phyloP scores from a whole-genome alignment of 140 eudicot species.

The Anethum foeniculum region DNA sequence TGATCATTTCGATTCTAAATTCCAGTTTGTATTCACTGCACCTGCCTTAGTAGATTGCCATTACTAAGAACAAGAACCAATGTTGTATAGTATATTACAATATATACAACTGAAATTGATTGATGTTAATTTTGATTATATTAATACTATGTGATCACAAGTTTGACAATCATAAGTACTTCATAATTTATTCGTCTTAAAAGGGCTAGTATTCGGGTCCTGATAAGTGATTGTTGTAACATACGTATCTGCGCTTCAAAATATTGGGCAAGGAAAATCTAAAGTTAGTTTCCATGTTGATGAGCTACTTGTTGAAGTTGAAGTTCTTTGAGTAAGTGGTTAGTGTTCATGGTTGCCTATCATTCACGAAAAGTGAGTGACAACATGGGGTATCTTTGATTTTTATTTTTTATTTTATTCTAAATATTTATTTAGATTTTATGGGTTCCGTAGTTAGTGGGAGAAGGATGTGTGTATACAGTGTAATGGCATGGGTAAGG shows the following conservation, averaged over 20 bases:
- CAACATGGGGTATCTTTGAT: slow-evolving; percentile 31
- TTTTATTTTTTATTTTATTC: background rate
- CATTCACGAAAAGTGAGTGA: slow-evolving; percentile 95
- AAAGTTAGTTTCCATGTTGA: slow-evolving; percentile 15
- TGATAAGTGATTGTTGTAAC: no score
- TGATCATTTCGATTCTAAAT: slow-evolving; percentile 21
- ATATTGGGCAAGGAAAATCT: background rate
- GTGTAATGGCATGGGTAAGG: slow-evolving; percentile 12
- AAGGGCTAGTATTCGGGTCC: no score
- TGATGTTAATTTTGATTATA: slow-evolving; percentile 24
- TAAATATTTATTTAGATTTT: background rate
- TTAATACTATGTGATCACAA: background rate
- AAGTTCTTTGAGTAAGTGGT: slow-evolving; percentile 81
- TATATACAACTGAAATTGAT: slow-evolving; percentile 19
- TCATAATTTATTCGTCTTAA: no score
- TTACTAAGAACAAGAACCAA: slow-evolving; percentile 16
- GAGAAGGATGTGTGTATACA: slow-evolving; percentile 9
- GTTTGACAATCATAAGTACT: background rate
- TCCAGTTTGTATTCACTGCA: slow-evolving; percentile 42
- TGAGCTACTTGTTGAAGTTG: slow-evolving; percentile 40
- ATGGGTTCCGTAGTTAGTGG: slow-evolving; percentile 10
- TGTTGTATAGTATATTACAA: background rate
- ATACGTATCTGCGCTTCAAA: background rate
- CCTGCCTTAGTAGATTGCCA: slow-evolving; percentile 75
- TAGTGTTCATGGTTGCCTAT: slow-evolving; percentile 75